These are phyloP conservation scores for Gossypium thurberi DNA, from an alignment of 345 rosid species.

Conservation along the genomic window DNA sequence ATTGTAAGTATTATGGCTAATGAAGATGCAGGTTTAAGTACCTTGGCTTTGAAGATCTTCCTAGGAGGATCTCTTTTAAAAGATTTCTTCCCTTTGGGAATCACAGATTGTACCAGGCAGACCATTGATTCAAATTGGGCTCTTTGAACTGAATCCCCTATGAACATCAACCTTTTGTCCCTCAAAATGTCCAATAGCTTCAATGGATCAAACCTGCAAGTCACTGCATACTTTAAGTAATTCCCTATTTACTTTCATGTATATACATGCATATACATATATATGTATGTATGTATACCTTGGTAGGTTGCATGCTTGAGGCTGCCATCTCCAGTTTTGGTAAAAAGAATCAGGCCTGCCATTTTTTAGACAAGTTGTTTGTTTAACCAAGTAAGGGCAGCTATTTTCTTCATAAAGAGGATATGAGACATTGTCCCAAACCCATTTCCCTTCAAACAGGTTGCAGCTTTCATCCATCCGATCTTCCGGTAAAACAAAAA, in stretches of 20 bases:
- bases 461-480: conserved; percentile 53
- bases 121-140: conserved; percentile 87
- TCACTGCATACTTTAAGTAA: conserved; percentile 5
- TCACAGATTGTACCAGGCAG: conserved; percentile 71
- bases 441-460: conserved; percentile 77
- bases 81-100: conserved; percentile 62
- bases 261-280: background rate
- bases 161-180: conserved; percentile 72
- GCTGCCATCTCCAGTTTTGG: conserved; percentile 91
- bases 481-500: conserved; percentile 48
- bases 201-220: conserved; percentile 61
- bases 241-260: no score
- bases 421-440: conserved; percentile 73
- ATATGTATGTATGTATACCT: conserved; percentile 26
- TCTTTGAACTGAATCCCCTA: conserved; percentile 93
- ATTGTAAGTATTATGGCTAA: background rate
- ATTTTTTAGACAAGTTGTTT: conserved; percentile 68
- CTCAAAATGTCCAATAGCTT: conserved; percentile 71
- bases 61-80: conserved; percentile 71
- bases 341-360: conserved; percentile 81
- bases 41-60: conserved; percentile 86
- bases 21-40: conserved; percentile 10
- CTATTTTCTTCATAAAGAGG: conserved; percentile 71
- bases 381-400: conserved; percentile 84
- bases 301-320: conserved; percentile 61